These are phyloP conservation scores for Martensiomyces pterosporus DNA, from an alignment of 192 early-diverging fungal species.

Conservation along the genomic window DNA sequence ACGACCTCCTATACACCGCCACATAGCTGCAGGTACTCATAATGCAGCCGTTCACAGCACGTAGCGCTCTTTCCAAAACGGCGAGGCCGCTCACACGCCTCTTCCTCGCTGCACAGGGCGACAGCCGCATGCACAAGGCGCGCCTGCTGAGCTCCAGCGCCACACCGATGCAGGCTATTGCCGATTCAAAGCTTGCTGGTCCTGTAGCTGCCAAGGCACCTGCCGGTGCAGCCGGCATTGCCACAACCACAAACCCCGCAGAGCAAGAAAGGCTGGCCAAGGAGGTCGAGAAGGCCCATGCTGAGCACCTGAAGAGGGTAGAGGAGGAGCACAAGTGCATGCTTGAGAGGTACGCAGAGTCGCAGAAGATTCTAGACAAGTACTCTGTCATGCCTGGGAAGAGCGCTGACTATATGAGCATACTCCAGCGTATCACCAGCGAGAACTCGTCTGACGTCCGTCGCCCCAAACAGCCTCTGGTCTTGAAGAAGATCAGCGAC, in stretches of 20 bases:
- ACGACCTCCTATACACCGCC: too few relatives aligned
- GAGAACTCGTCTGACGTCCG: constrained; percentile 26
- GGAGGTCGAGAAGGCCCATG: constrained; percentile 5
- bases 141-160: background rate
- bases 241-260: constrained; percentile 6
- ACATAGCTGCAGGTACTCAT: too few relatives aligned
- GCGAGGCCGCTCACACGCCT: too few relatives aligned
- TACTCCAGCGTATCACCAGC: constrained; percentile 41
- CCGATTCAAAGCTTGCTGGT: background rate
- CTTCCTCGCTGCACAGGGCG: too few relatives aligned
- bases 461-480: constrained; percentile 42
- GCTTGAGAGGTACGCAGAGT: constrained; percentile 42
- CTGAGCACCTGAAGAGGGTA: constrained; percentile 13
- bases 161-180: background rate
- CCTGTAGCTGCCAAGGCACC: background rate
- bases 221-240: constrained; percentile 7
- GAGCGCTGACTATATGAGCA: constrained; percentile 44
- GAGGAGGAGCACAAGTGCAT: constrained; percentile 47
- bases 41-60: too few relatives aligned
- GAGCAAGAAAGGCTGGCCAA: constrained; percentile 8
- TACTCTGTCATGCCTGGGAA: constrained; percentile 49
- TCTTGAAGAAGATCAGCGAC: constrained; percentile 61
- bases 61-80: too few relatives aligned
- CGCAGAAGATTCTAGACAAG: constrained; percentile 40
- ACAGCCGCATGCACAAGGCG: too few relatives aligned